Evolutionary conservation across 2,329 filamentous ascomycete species (phyloP).

Genomic region (Ceratocystis colombiana): DNA sequence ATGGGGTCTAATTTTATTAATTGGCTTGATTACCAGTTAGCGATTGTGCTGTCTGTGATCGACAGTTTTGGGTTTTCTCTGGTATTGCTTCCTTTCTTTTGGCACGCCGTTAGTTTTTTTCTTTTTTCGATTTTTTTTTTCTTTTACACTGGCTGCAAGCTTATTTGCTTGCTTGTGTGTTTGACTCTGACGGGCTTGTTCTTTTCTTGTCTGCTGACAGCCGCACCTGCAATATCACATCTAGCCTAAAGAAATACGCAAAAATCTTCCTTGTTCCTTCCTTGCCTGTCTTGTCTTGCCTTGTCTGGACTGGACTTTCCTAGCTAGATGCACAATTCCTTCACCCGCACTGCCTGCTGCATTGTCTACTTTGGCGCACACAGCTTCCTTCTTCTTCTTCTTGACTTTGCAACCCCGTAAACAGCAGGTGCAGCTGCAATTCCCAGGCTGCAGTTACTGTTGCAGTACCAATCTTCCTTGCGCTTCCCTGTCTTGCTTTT

Average conservation of each 20-base stretch:
- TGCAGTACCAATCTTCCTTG: background rate
- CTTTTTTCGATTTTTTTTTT: background rate
- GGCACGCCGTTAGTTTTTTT: background rate
- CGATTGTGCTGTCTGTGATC: background rate
- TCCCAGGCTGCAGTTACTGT: constrained; percentile 6
- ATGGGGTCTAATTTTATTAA: background rate
- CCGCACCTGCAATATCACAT: too few species aligned
- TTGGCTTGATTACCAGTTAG: background rate
- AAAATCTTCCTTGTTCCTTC: background rate
- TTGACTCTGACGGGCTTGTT: background rate
- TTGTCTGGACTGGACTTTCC: background rate
- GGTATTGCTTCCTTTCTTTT: background rate
- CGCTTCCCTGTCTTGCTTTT: background rate
- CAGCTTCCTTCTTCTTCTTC: background rate
- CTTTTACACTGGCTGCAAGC: background rate
- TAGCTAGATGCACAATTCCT: background rate
- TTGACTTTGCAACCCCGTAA: background rate
- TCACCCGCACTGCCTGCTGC: background rate
- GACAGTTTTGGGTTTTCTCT: background rate
- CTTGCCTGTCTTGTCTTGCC: background rate
- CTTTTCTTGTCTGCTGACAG: too few species aligned
- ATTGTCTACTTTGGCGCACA: background rate
- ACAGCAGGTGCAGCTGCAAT: background rate
- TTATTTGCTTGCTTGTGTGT: background rate
- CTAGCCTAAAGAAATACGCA: too few species aligned